Base-by-base conservation (phyloP, 306 rosid species). In the Vicia sativa region DNA sequence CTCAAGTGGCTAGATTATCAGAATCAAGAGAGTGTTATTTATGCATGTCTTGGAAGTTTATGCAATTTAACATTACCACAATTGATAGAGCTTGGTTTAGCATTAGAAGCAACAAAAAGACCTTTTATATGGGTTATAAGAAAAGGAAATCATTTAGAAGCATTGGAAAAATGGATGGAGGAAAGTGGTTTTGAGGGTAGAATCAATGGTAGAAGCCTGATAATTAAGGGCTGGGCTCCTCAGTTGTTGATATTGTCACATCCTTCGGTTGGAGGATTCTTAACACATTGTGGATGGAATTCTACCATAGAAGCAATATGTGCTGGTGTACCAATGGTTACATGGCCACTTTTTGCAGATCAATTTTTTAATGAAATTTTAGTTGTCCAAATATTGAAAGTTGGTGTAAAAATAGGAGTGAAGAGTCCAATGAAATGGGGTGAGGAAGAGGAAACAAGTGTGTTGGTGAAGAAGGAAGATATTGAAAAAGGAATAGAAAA, bases 251-350 rank as follows among this genome's bases (percentile, higher is more conserved):
- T 87, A 11, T 7, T 85, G 14, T 79, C 91, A 9, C 95, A 88
- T 63, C 70, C 55, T 44, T 46, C 91, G 11, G 16, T 77, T 31
- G 84, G 84, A 15, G 88, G 87, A 10, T 86, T 86, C 38, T 7
- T 83, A 43, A 80, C 86, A 41, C 91, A 85, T 37, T 88, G 91
- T 61, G 91, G 89, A 3, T 85, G 91, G 95, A 83, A 83, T 67
- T 88, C 91, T 6, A 66, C 71, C 0, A 14, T 81, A 1, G 95
- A 85, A 68, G 84, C 84, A n/a, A 65, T 88, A 44, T 69, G 79
- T 74, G 80, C 66, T 10, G 89, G 87, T 9, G 75, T 79, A 2
- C 89, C 84, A 23, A 77, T 86, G 87, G 10, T 75, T 56, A 84
- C 87, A 4, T 87, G 89, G 92, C 89, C 92, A 53, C 3, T 79